phyloP scores from a whole-genome alignment of 306 rosid species.

The Vachellia collinsii region DNA sequence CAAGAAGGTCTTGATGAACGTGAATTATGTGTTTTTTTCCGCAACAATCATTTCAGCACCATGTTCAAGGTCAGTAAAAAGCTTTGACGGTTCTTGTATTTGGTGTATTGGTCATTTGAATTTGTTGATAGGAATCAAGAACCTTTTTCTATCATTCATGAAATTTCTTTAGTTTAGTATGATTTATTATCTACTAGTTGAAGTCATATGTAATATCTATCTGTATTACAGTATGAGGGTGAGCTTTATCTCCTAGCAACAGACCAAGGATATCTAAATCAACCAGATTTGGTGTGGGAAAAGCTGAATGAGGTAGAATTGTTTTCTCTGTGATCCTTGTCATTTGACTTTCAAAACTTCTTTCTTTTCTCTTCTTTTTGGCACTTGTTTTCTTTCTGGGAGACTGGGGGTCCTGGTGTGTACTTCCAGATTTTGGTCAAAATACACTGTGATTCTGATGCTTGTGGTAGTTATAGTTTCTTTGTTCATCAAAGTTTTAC shows the following conservation, averaged over 20 bases:
- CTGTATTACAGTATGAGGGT: constrained; percentile 61
- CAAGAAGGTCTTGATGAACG: constrained; percentile 96
- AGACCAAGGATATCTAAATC: constrained; percentile 97
- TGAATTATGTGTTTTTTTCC: constrained; percentile 93
- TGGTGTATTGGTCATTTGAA: constrained; percentile 17
- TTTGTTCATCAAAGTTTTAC: neutral
- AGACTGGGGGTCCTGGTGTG: neutral
- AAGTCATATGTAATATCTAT: constrained; percentile 26
- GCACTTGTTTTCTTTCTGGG: neutral
- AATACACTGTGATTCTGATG: constrained; percentile 8
- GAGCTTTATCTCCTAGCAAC: constrained; percentile 96
- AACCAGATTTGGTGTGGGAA: constrained; percentile 99
- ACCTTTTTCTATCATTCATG: neutral
- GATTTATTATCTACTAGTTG: constrained; percentile 16
- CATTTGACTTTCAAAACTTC: neutral
- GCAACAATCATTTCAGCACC: constrained; percentile 99
- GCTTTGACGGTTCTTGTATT: constrained; percentile 32
- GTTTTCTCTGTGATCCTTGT: constrained; percentile 24
- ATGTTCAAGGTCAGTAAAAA: constrained; percentile 87
- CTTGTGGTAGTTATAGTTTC: constrained; percentile 10
- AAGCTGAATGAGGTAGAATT: constrained; percentile 84
- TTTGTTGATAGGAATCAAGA: constrained; percentile 31
- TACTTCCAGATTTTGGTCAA: constrained; percentile 9
- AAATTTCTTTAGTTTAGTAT: constrained; percentile 19
- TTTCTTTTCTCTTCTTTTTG: neutral